Evolutionary conservation across 331 rosid species (phyloP), one percentile per base, ranked within the genome.

Genomic region (Erythrophleum ivorense): DNA sequence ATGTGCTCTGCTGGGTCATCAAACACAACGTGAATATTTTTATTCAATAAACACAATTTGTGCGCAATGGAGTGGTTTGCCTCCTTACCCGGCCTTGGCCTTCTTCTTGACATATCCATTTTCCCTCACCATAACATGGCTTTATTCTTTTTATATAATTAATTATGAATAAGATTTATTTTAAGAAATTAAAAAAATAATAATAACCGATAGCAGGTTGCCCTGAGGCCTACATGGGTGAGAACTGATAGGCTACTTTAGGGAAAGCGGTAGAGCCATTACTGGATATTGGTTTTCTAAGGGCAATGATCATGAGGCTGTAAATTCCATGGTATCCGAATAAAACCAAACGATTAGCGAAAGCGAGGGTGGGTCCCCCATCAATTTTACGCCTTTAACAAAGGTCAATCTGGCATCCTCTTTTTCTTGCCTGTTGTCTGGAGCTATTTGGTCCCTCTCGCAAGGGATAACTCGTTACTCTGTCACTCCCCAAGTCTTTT

Each of bases 151-250:
- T 41, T 1, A 7, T 5, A 41, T 41, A 4, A 41, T 41, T 41
- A 4, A 41, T 41, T 4, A 41, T 1, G 46, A 41, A 41, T 41
- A 5, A 4, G 46, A 41, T 41, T 41, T 41, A 5, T 5, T 4
- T 5, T 41, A 41, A 41, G 41, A 38, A 5, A 38, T 5, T n/a
- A 57, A 60, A 24, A 10, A 60, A 11, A 57, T 7, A n/a, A 57
- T 3, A n/a, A n/a, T n/a, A n/a, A 64, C 14, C 41, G 52, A n/a
- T 52, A 50, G 19, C 36, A 10, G 8, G 40, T 60, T 60, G 67
- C 9, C 1, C 65, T 49, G 83, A 85, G 90, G 76, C 69, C 88
- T 46, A 70, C 77, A 11, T 74, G 64, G 4, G 45, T 76, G 76
- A 69, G 63, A 78, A 72, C 29, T 48, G 75, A 71, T 55, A 18